phyloP scores from a whole-genome alignment of 2,329 filamentous ascomycete species.

The Penicillium paneum region DNA sequence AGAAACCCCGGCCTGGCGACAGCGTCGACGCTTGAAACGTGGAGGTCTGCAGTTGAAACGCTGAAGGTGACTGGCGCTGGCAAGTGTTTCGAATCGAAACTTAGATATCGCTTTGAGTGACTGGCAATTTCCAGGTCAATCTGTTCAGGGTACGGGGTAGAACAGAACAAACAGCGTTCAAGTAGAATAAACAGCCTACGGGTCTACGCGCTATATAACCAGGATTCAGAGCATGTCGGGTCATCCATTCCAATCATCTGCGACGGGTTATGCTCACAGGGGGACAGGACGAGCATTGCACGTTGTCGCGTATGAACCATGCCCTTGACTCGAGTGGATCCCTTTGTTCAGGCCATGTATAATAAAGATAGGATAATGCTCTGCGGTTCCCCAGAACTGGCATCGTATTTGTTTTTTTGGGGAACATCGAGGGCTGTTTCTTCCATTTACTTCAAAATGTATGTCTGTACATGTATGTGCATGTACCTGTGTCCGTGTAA shows the following conservation, averaged over 20 bases:
- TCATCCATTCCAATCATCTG: constrained; percentile 20
- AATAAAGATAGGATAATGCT: background rate
- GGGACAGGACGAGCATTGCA: constrained; percentile 11
- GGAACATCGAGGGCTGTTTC: too few species aligned
- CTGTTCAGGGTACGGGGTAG: too few species aligned
- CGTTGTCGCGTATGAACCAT: constrained; percentile 2
- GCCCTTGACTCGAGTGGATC: constrained; percentile 6
- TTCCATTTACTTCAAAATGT: background rate
- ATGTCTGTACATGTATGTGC: background rate
- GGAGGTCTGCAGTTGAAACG: constrained; percentile 20
- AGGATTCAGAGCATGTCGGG: constrained; percentile 9
- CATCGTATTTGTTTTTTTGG: background rate
- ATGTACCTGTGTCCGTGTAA: background rate
- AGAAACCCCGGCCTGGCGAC: constrained; percentile 5
- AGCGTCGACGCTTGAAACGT: constrained; percentile 21
- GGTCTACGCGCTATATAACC: constrained; percentile 25
- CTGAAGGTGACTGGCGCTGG: background rate
- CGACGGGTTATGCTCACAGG: background rate
- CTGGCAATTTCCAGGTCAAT: background rate
- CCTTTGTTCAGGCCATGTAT: background rate
- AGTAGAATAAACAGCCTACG: background rate
- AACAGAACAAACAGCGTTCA: background rate
- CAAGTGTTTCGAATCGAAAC: background rate
- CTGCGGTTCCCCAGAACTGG: background rate
- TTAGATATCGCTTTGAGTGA: background rate